Evolutionary conservation across 2,329 filamentous ascomycete species (phyloP), one percentile per base, ranked within the genome.

Genomic region (Cytospora schulzeri): DNA sequence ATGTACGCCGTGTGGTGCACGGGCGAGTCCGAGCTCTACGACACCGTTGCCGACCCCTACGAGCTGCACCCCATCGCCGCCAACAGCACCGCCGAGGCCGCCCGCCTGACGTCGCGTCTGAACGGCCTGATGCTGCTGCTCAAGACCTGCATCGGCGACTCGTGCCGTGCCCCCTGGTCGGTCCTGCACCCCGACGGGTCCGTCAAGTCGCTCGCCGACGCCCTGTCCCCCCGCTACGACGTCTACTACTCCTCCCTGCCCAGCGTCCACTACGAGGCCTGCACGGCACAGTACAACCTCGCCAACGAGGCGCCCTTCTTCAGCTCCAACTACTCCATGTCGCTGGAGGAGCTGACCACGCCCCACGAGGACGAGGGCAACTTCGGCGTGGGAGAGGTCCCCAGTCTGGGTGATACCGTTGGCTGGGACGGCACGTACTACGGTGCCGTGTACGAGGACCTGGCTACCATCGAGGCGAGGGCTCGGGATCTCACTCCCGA

Each of bases 1-100:
- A 85, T 87, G 66, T 91, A 91, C 69, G 82, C 86, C 0, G 85
- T 90, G 0, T 91, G 88, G 88, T 91, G 89, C 70, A 88, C 76
- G 17, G 86, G 86, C 59, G 87, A 90, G 70, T 83, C 85, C 62
- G 88, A 91, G 72, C 79, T 89, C 2, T 91, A 90, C 71, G 81
- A 90, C 67, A 70, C 89, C 48, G 82, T 78, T 70, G 85, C 76
- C 29, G 85, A 87, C 63, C 83, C 82, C 1, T 77, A 79, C 33
- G 82, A 88, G 70, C 73, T 83, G 26, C 68, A 74, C 53, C 87
- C 87, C 58, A 69, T 83, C 1, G 69, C 71, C 15, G 8, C 45
- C 14, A 51, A 70, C 35, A 61, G 68, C 67, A 80, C 28, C 69
- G 78, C 6, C 75, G 76, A 11, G 69, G 74, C 14, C 70, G 76